These are phyloP conservation scores for Amaranthus palmeri DNA, from an alignment of 148 eudicot genomes.

Conservation along the genomic window DNA sequence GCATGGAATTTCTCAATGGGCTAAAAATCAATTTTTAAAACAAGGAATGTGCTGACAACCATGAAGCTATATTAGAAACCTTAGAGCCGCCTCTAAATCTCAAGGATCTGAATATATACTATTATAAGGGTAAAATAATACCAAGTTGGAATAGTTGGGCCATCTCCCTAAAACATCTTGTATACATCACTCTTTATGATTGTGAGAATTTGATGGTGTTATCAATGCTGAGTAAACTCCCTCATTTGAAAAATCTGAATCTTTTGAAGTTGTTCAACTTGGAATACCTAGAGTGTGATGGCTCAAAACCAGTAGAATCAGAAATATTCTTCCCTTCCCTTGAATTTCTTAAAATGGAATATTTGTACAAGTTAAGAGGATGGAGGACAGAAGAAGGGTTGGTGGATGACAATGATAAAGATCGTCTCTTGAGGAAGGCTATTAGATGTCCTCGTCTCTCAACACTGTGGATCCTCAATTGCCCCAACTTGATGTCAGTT, in stretches of 20 bases:
- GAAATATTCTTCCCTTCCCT: slow-evolving; percentile 11
- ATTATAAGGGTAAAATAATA: background rate
- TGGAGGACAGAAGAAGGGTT: background rate
- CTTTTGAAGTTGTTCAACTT: background rate
- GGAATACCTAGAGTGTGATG: slow-evolving; percentile 15
- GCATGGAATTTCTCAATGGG: background rate
- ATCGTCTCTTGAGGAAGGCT: background rate
- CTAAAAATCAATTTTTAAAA: no score
- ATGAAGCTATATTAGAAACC: slow-evolving; percentile 14
- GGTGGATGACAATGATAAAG: background rate
- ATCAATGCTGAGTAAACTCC: slow-evolving; percentile 11
- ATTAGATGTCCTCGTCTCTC: slow-evolving; percentile 15
- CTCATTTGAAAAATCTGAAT: background rate
- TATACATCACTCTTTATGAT: background rate
- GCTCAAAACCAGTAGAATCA: no score
- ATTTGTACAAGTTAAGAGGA: background rate
- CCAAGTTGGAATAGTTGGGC: slow-evolving; percentile 16
- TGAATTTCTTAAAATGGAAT: background rate
- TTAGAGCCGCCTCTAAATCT: slow-evolving; percentile 18
- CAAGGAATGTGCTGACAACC: background rate
- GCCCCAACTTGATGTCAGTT: slow-evolving; percentile 10
- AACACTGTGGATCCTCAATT: background rate
- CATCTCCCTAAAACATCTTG: slow-evolving; percentile 10
- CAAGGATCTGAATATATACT: background rate
- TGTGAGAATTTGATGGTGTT: background rate